phyloP scores from a whole-genome alignment of 2,329 filamentous ascomycete genomes.

The Arthrobotrys megalospora region DNA sequence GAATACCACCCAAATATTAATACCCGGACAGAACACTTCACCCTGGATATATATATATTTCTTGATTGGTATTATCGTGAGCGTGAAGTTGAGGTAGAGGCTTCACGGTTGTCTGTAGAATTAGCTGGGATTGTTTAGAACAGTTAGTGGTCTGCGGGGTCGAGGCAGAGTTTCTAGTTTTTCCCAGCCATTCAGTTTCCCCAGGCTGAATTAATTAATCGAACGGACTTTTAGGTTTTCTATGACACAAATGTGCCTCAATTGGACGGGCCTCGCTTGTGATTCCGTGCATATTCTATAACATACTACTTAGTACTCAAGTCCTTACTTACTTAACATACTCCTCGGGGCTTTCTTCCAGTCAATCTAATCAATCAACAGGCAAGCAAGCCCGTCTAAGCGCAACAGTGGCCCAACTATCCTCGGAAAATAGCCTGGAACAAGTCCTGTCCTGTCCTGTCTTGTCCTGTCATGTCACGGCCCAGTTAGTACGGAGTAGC shows the following conservation, averaged over 20 bases:
- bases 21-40: no score
- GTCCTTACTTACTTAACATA: no score
- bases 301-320: no score
- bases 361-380: conserved; percentile 8
- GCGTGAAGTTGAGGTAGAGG: no score
- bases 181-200: conserved; percentile 50
- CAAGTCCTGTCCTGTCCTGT: not conserved
- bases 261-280: conserved; percentile 14
- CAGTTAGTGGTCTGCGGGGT: conserved; percentile 15
- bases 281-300: not conserved
- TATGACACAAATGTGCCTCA: conserved; percentile 11
- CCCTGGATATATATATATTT: no score
- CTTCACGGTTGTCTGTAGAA: no score
- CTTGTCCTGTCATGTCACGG: conserved; percentile 16
- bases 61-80: no score
- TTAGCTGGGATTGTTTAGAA: not conserved
- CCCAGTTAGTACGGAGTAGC: no score
- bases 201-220: conserved; percentile 20
- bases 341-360: not conserved
- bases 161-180: not conserved
- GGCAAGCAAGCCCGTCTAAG: not conserved
- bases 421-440: conserved; percentile 16
- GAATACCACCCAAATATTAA: no score
- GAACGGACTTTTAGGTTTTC: not conserved
- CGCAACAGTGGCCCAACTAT: not conserved